Evolutionary conservation across 2,329 filamentous ascomycete species (phyloP).

Genomic region (Pseudocercospora pini-densiflorae): DNA sequence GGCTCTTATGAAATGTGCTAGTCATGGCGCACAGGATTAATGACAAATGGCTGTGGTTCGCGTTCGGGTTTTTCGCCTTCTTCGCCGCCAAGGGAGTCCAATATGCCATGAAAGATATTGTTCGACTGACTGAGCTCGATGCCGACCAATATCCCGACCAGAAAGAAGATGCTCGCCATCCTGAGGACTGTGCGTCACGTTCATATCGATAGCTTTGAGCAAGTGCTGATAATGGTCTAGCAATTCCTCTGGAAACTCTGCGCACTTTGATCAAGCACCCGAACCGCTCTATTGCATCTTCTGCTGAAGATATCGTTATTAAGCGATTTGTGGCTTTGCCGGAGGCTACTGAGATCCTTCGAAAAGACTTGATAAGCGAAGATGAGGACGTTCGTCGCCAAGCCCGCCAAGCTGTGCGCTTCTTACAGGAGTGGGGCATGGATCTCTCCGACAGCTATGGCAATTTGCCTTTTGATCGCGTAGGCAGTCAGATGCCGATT

Average conservation of each 20-base stretch:
- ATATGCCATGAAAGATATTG: constrained; percentile 62
- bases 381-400: constrained; percentile 19
- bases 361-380: constrained; percentile 22
- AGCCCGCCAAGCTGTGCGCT: constrained; percentile 27
- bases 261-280: constrained; percentile 45
- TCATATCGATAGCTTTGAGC: not conserved
- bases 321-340: constrained; percentile 27
- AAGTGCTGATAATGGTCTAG: constrained; percentile 23
- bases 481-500: not conserved
- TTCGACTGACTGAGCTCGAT: constrained; percentile 66
- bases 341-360: constrained; percentile 24
- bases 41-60: constrained; percentile 54
- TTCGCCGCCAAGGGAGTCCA: constrained; percentile 63
- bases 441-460: constrained; percentile 25
- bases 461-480: not conserved
- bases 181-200: constrained; percentile 29
- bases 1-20: not conserved
- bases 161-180: constrained; percentile 67
- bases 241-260: constrained; percentile 48
- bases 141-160: constrained; percentile 75
- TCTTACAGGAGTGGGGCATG: constrained; percentile 32
- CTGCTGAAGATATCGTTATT: constrained; percentile 38
- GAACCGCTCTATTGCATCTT: constrained; percentile 50
- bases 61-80: constrained; percentile 60
- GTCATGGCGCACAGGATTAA: constrained; percentile 21